A percentile compares a stretch with the other conserved stretches of the same genome.
These are phyloP conservation scores for Plectosphaerella sp. DNA, from an alignment of 2,329 filamentous ascomycete species.

Conservation along the genomic window DNA sequence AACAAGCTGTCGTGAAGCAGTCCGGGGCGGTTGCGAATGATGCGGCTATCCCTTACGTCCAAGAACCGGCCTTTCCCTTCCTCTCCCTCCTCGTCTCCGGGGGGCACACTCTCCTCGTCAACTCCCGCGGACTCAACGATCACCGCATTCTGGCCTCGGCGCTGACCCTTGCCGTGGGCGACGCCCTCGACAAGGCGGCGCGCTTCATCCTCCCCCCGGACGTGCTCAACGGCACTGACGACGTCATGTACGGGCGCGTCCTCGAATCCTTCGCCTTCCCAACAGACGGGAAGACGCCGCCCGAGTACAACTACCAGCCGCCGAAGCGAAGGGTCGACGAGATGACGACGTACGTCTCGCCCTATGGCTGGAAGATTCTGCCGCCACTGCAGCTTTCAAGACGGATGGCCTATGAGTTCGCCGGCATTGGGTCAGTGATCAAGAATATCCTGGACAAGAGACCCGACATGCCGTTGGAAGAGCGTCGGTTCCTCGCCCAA, in stretches of 20 bases:
- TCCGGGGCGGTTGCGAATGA: background rate
- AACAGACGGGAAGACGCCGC: constrained; percentile 12
- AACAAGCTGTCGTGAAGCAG: background rate
- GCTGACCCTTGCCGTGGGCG: constrained; percentile 81
- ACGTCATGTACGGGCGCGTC: constrained; percentile 74
- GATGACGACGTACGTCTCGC: constrained; percentile 34
- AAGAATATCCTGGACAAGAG: constrained; percentile 45
- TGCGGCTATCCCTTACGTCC: background rate
- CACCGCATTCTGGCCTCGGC: constrained; percentile 73
- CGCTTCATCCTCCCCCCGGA: constrained; percentile 66
- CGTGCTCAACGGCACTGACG: constrained; percentile 47
- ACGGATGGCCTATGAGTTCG: constrained; percentile 67
- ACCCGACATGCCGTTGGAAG: constrained; percentile 42
- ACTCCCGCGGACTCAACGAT: constrained; percentile 61
- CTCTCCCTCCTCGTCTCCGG: constrained; percentile 86
- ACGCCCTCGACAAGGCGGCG: constrained; percentile 84
- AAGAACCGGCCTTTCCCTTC: constrained; percentile 69
- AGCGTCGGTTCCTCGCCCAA: constrained; percentile 65
- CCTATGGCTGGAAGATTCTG: constrained; percentile 58
- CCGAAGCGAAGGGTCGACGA: constrained; percentile 56
- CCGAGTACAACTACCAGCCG: constrained; percentile 49
- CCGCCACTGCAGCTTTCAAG: constrained; percentile 59
- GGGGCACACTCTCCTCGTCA: constrained; percentile 83
- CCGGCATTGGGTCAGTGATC: constrained; percentile 63
- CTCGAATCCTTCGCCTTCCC: constrained; percentile 80